phyloP scores from a whole-genome alignment of 768 basidiomycete genomes.

The Trametes villosa region DNA sequence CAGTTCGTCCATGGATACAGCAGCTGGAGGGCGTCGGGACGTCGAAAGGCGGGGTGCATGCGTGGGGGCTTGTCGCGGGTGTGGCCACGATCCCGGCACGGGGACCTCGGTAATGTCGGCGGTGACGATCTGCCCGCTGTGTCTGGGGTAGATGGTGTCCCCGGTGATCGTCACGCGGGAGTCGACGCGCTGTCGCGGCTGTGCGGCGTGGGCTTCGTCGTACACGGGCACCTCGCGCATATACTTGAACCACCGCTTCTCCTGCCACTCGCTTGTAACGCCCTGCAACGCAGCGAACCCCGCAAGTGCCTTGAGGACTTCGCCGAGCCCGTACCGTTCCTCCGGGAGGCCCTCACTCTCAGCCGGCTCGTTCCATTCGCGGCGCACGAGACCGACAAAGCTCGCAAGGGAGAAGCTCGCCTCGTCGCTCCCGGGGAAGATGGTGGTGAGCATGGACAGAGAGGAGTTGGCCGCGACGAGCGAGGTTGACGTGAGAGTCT shows the following conservation, averaged over 20 bases:
- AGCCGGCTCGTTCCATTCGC: constrained; percentile 70
- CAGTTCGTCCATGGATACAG: constrained; percentile 51
- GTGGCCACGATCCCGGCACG: constrained; percentile 8
- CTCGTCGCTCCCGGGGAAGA: constrained; percentile 77
- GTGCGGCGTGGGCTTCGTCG: constrained; percentile 34
- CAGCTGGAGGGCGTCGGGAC: constrained; percentile 1
- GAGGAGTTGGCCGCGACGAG: constrained; percentile 76
- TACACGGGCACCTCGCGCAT: constrained; percentile 70
- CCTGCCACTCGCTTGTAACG: constrained; percentile 81
- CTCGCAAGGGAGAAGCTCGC: constrained; percentile 81
- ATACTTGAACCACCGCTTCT: constrained; percentile 66
- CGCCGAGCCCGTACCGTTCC: constrained; percentile 63
- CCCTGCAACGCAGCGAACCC: constrained; percentile 84
- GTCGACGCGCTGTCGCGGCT: constrained; percentile 23
- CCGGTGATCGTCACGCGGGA: constrained; percentile 77
- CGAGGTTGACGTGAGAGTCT: constrained; percentile 77
- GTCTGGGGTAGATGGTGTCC: constrained; percentile 69
- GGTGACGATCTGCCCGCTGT: constrained; percentile 73
- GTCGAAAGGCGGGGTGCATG: background rate
- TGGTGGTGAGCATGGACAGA: constrained; percentile 70
- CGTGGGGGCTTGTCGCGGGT: background rate
- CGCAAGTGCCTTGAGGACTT: constrained; percentile 70
- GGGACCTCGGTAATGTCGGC: constrained; percentile 75
- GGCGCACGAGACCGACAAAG: constrained; percentile 78
- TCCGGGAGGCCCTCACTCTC: constrained; percentile 57